Percentiles rank a stretch among this genome's conserved stretches.
These are phyloP conservation scores for Wickerhamiella musiphila DNA, from an alignment of 805 yeast species.

Conservation along the genomic window DNA sequence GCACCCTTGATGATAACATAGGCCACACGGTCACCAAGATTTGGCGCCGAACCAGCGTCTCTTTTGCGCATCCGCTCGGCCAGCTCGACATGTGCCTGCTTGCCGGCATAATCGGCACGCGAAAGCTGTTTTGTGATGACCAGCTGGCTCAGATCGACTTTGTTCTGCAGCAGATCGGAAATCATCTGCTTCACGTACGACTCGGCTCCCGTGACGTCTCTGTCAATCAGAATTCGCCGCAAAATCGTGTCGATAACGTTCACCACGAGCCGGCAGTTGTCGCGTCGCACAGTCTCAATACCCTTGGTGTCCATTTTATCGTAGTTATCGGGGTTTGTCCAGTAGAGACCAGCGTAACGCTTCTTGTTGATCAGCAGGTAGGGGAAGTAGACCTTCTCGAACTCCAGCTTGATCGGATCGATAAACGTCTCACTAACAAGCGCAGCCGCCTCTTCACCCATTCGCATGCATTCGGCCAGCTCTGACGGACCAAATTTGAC, in stretches of 20 bases:
- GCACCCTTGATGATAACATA: constrained; percentile 78
- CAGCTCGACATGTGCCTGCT: constrained; percentile 92
- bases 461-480: constrained; percentile 65
- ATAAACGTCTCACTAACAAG: constrained; percentile 62
- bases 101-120: constrained; percentile 78
- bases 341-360: constrained; percentile 90
- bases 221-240: constrained; percentile 66
- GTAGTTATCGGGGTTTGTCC: constrained; percentile 84
- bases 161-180: constrained; percentile 76
- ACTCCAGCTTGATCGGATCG: constrained; percentile 83
- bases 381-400: constrained; percentile 93
- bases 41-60: constrained; percentile 95
- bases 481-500: constrained; percentile 83
- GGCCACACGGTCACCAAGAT: constrained; percentile 94
- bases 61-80: constrained; percentile 93
- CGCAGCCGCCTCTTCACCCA: constrained; percentile 90
- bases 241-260: constrained; percentile 85
- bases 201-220: constrained; percentile 76
- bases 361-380: constrained; percentile 86
- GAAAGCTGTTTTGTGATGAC: constrained; percentile 89
- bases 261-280: constrained; percentile 87
- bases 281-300: constrained; percentile 95
- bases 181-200: constrained; percentile 72
- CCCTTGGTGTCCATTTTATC: constrained; percentile 98
- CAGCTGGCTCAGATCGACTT: constrained; percentile 80